phyloP scores from a whole-genome alignment of 805 yeast species.

The Candida qinlingensis region DNA sequence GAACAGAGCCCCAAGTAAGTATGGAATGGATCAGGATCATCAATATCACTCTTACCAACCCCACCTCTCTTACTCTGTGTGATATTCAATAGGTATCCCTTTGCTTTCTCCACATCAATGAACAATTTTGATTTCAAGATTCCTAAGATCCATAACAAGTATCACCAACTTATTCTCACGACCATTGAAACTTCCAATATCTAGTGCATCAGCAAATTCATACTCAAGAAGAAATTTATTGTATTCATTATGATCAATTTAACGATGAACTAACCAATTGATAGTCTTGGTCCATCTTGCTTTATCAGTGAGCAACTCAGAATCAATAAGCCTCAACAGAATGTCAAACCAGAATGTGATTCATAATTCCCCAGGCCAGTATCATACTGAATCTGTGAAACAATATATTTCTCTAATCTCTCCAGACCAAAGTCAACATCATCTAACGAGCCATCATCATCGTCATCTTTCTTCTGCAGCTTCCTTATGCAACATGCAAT shows the following conservation, averaged over 20 bases:
- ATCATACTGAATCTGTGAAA: slow-evolving; percentile 34
- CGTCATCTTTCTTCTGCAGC: slow-evolving; percentile 29
- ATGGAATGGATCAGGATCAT: slow-evolving; percentile 69
- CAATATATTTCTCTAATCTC: slow-evolving; percentile 34
- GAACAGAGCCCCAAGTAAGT: slow-evolving; percentile 57
- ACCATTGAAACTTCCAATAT: slow-evolving; percentile 81
- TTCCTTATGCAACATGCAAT: slow-evolving; percentile 62
- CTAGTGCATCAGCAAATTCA: slow-evolving; percentile 38
- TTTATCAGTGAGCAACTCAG: slow-evolving; percentile 15
- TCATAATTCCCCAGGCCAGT: slow-evolving; percentile 78
- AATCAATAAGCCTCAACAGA: slow-evolving; percentile 51
- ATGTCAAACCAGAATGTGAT: slow-evolving; percentile 83
- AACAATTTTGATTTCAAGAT: slow-evolving; percentile 19
- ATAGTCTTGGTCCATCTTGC: slow-evolving; percentile 36
- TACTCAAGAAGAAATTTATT: slow-evolving; percentile 23
- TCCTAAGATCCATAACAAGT: slow-evolving; percentile 72
- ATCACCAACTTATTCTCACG: slow-evolving; percentile 79
- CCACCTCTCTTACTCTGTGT: slow-evolving; percentile 79
- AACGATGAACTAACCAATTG: slow-evolving; percentile 63
- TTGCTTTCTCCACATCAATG: slow-evolving; percentile 32
- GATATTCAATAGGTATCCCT: slow-evolving; percentile 39
- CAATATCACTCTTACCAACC: slow-evolving; percentile 59
- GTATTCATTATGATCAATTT: slow-evolving; percentile 36
- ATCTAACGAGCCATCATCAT: not conserved
- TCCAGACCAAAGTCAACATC: slow-evolving; percentile 33